Evolutionary conservation across 305 asterid species (phyloP), one percentile per base, ranked within the genome.

Genomic region (Fraxinus nigra): DNA sequence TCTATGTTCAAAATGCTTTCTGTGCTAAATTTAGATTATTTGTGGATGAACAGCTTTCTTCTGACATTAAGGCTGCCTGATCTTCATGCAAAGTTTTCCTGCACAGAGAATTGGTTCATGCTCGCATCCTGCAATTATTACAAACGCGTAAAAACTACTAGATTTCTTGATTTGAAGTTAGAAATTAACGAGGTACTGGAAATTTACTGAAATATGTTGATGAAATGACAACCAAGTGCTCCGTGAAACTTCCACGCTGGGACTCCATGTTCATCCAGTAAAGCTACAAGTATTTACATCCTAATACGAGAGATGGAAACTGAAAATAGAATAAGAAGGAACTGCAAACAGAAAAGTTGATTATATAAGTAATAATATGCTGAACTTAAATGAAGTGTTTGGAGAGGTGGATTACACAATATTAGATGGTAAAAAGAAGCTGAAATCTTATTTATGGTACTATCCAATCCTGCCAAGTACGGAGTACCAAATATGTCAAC

Each of bases 271-370:
- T 59, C 72, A 34, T 72, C 43, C 18, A 24, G 59, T 72, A 79
- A 65, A 73, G 48, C 51, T 78, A 37, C 32, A 59, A 51, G 28
- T 79, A 63, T 83, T 6, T 69, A 16, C 78, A 75, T 46, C 61
- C 86, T 81, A 80, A 38, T 75, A 30, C 43, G 73, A 30, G 79
- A 82, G 83, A 70, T n/a, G 40, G 38, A 54, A 78, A 83, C 16
- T 32, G 77, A 78, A 72, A 78, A 56, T 80, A 63, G 83, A 79
- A 79, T n/a, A 48, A 80, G 72, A 79, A 79, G 14, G 65, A 75
- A 79, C 83, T 75, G 86, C 80, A 22, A 65, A 51, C 40, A 79
- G n/a, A 33, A 72, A n/a, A 59, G 10, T 38, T n/a, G 35, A 65
- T 65, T 26, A 26, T 28, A 3, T 65, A 26, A 24, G 73, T 26